These are phyloP conservation scores for Alternaria infectoria DNA, from an alignment of 2,329 filamentous ascomycete genomes.

Conservation along the genomic window DNA sequence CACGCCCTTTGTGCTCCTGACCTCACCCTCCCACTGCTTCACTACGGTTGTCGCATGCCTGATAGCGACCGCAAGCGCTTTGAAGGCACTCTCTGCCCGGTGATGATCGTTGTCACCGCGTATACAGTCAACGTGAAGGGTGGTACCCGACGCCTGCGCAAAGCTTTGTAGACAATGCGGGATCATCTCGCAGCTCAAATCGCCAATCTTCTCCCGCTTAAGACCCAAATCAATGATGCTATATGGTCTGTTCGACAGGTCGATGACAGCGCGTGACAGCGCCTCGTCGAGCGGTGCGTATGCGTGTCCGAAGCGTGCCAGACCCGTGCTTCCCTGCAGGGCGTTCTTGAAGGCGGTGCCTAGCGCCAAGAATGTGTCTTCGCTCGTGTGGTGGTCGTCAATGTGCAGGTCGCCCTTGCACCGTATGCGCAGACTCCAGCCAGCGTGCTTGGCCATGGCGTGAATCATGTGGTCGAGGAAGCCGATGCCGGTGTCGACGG, in stretches of 20 bases:
- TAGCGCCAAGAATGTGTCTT: slow-evolving; percentile 92
- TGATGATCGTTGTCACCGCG: slow-evolving; percentile 95
- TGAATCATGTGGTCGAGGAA: slow-evolving; percentile 99
- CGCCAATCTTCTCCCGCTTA: slow-evolving; percentile 89
- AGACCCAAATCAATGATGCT: slow-evolving; percentile 83
- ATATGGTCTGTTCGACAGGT: slow-evolving; percentile 91
- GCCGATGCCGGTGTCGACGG: slow-evolving; percentile 90
- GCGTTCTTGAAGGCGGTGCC: slow-evolving; percentile 83
- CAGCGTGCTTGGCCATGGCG: slow-evolving; percentile 91
- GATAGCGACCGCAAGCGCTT: slow-evolving; percentile 89
- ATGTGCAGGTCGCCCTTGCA: slow-evolving; percentile 94
- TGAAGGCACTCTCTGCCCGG: slow-evolving; percentile 94
- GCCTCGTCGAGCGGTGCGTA: slow-evolving; percentile 96
- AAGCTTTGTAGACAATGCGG: slow-evolving; percentile 95
- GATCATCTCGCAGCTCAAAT: slow-evolving; percentile 90
- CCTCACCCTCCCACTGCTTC: slow-evolving; percentile 84
- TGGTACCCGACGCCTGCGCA: slow-evolving; percentile 85
- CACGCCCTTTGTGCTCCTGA: slow-evolving; percentile 96
- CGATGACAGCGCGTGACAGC: slow-evolving; percentile 89
- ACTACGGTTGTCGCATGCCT: slow-evolving; percentile 76
- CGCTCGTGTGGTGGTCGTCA: slow-evolving; percentile 97
- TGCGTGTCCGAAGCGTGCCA: slow-evolving; percentile 88
- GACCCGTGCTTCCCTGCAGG: slow-evolving; percentile 77
- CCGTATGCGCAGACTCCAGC: slow-evolving; percentile 85
- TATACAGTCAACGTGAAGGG: slow-evolving; percentile 93